Conservation (phyloP, 108 stramenopile genomes). For the Fragilariopsis cylindrus region DNA sequence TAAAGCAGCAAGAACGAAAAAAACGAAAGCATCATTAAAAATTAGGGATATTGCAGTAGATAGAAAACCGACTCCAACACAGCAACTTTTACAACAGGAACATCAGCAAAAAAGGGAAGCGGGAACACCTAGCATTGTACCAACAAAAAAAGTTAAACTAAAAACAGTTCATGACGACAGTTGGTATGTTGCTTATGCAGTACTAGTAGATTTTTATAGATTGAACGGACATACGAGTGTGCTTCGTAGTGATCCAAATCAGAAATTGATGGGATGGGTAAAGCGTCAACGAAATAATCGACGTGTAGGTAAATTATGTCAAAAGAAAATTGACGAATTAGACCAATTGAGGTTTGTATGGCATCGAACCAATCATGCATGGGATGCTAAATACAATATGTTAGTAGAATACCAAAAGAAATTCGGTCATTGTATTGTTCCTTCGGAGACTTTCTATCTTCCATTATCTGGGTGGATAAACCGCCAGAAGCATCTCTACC, state of each 20-base stretch:
- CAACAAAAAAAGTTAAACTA: too few relatives aligned
- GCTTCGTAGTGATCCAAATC: conserved; percentile 7
- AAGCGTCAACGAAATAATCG: conserved; percentile 10
- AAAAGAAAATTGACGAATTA: background rate
- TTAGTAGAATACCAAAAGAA: background rate
- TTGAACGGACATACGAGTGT: too few relatives aligned
- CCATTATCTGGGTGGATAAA: too few relatives aligned
- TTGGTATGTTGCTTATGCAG: too few relatives aligned
- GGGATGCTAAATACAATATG: conserved; percentile 7
- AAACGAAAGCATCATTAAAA: too few relatives aligned
- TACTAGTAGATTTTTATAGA: too few relatives aligned
- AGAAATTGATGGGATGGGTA: conserved; percentile 9
- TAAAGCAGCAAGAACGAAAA: too few relatives aligned
- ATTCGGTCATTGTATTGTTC: background rate
- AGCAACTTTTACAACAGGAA: background rate
- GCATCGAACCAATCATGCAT: conserved; percentile 3
- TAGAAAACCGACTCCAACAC: too few relatives aligned
- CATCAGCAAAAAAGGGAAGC: background rate
- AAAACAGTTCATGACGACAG: too few relatives aligned
- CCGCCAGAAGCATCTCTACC: too few relatives aligned
- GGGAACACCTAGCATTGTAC: too few relatives aligned
- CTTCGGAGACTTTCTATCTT: background rate
- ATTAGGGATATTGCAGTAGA: too few relatives aligned
- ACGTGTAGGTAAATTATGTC: background rate
- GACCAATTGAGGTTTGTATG: conserved; percentile 1